A percentile compares a stretch with the other conserved stretches of the same genome.
These are phyloP conservation scores for Chrysochromulina tobinii DNA, from an alignment of 78 protist genomes.

Conservation along the genomic window DNA sequence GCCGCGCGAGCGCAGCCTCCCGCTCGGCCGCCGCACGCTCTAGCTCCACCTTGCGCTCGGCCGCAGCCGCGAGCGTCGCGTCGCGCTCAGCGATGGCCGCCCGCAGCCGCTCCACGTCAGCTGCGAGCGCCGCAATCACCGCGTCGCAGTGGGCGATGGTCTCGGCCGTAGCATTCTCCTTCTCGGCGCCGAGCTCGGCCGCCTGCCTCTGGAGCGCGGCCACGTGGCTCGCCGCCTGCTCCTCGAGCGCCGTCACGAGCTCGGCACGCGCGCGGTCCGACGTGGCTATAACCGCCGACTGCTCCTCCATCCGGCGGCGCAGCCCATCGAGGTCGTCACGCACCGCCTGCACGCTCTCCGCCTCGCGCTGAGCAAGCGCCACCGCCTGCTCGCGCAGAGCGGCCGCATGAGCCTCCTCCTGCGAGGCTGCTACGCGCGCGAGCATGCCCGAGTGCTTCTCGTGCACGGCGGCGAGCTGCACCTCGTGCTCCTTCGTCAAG, in stretches of 20 bases:
- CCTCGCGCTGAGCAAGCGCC: background rate
- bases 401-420: background rate
- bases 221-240: background rate
- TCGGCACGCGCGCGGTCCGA: background rate
- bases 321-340: background rate
- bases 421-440: background rate
- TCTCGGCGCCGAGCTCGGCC: background rate
- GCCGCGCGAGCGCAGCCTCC: no score
- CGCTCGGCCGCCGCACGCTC: no score
- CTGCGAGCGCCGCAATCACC: background rate
- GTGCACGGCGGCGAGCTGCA: background rate
- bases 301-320: background rate
- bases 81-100: background rate
- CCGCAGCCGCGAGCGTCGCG: no score
- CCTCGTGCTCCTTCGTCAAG: background rate
- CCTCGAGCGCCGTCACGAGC: background rate
- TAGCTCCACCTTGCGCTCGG: no score
- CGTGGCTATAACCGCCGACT: background rate
- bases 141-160: background rate
- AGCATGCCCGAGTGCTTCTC: background rate
- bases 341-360: background rate
- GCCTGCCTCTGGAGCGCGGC: background rate
- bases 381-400: background rate
- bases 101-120: slow-evolving; percentile 10
- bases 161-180: background rate